A percentile compares a stretch with the other conserved stretches of the same genome.
Conservation (phyloP, 768 basidiomycete genomes). For the Pleurotus djamor region DNA sequence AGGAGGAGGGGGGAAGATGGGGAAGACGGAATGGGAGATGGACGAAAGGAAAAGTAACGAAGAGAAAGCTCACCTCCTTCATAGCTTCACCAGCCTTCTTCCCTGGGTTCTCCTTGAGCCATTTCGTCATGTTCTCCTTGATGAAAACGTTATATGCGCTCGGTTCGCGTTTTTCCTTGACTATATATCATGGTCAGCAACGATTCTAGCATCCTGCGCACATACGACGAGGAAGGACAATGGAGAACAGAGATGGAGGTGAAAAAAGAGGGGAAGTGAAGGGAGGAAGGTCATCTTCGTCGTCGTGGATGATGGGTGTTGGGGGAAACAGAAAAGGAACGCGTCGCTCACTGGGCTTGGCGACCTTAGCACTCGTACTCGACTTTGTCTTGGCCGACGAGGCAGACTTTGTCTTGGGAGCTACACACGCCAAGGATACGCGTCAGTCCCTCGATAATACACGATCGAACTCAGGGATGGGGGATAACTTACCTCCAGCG, state of each 20-base stretch:
- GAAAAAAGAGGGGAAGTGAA: too few relatives aligned
- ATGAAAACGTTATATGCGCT: slow-evolving; percentile 60
- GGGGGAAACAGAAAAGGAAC: neutral
- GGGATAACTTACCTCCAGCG: neutral
- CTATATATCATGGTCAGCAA: neutral
- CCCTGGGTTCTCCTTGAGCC: slow-evolving; percentile 52
- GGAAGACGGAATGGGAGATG: too few relatives aligned
- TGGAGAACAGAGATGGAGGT: too few relatives aligned
- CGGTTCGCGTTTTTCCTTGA: slow-evolving; percentile 45
- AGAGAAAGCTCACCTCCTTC: slow-evolving; percentile 28
- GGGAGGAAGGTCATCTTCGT: too few relatives aligned
- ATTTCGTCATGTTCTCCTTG: slow-evolving; percentile 52
- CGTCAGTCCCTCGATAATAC: too few relatives aligned
- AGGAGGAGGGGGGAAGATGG: too few relatives aligned
- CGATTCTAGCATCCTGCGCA: too few relatives aligned
- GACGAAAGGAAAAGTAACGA: too few relatives aligned
- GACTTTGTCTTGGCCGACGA: neutral
- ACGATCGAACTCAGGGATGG: neutral
- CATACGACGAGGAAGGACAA: neutral
- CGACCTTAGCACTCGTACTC: neutral
- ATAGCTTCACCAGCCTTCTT: slow-evolving; percentile 51
- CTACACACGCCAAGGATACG: neutral
- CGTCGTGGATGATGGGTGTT: too few relatives aligned
- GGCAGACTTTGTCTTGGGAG: slow-evolving; percentile 7
- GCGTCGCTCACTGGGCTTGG: neutral